These are phyloP conservation scores for Paxillus involutus DNA, from an alignment of 768 basidiomycete genomes.

Conservation along the genomic window DNA sequence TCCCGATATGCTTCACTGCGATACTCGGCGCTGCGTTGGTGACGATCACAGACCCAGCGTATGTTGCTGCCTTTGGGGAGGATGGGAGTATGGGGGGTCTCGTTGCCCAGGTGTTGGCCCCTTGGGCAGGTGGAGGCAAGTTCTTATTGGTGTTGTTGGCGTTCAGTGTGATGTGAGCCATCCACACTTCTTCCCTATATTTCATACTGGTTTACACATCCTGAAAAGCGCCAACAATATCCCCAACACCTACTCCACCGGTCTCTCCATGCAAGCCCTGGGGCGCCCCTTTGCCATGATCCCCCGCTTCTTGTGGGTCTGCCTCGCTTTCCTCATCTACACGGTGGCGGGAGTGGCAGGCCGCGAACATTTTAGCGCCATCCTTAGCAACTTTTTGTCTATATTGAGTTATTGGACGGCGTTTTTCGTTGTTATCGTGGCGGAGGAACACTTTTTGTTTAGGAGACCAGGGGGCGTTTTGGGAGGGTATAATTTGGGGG, in stretches of 20 bases:
- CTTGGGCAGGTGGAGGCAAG: constrained; percentile 43
- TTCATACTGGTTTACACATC: neutral
- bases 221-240: constrained; percentile 37
- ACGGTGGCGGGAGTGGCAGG: constrained; percentile 42
- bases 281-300: constrained; percentile 42
- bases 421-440: constrained; percentile 45
- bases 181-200: neutral
- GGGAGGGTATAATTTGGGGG: constrained; percentile 52
- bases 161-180: constrained; percentile 41
- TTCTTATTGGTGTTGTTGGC: constrained; percentile 42
- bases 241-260: constrained; percentile 47
- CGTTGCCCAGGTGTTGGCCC: constrained; percentile 41
- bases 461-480: constrained; percentile 38
- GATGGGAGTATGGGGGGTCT: constrained; percentile 45
- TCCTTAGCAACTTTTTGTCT: constrained; percentile 42
- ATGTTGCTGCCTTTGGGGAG: constrained; percentile 38
- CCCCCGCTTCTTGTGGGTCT: constrained; percentile 47
- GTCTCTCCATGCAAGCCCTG: constrained; percentile 45
- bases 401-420: constrained; percentile 48
- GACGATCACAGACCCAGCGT: constrained; percentile 40
- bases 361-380: constrained; percentile 43
- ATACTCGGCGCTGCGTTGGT: constrained; percentile 39
- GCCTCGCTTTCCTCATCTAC: constrained; percentile 38
- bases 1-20: constrained; percentile 42
- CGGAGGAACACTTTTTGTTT: constrained; percentile 49